Evolutionary conservation across 2,329 filamentous ascomycete genomes (phyloP).

Genomic region (Scedosporium dehoogii): DNA sequence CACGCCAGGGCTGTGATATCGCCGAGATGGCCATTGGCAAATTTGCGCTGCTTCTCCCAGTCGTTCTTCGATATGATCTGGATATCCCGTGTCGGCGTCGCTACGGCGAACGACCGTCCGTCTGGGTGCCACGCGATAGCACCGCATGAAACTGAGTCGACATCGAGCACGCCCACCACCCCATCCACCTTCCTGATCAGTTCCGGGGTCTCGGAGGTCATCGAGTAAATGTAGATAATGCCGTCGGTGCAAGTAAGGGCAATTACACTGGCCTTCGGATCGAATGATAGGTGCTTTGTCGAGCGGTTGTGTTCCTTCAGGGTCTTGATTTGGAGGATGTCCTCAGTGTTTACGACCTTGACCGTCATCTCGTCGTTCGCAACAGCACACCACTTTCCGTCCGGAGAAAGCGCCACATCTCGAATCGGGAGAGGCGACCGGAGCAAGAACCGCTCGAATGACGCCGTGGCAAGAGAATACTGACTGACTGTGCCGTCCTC

Average conservation of each 20-base stretch:
- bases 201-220: constrained; percentile 68
- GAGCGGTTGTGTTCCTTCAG: constrained; percentile 76
- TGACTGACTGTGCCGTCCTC: constrained; percentile 95
- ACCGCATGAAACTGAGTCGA: constrained; percentile 66
- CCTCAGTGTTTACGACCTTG: constrained; percentile 74
- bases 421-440: constrained; percentile 79
- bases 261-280: constrained; percentile 65
- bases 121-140: constrained; percentile 87
- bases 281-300: constrained; percentile 88
- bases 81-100: constrained; percentile 72
- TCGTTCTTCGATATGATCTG: constrained; percentile 81
- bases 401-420: constrained; percentile 72
- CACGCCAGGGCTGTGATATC: constrained; percentile 83
- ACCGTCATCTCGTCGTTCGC: constrained; percentile 94
- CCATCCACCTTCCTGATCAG: constrained; percentile 78
- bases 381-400: constrained; percentile 82
- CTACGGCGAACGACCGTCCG: constrained; percentile 78
- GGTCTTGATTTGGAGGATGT: constrained; percentile 66
- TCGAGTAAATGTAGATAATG: constrained; percentile 78
- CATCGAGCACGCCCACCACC: constrained; percentile 68
- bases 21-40: constrained; percentile 68
- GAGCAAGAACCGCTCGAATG: constrained; percentile 72
- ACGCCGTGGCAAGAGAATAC: constrained; percentile 62
- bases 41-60: constrained; percentile 77
- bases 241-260: constrained; percentile 84